phyloP scores from a whole-genome alignment of 1,139 yeast species.

The Scheffersomyces illinoinensis region DNA sequence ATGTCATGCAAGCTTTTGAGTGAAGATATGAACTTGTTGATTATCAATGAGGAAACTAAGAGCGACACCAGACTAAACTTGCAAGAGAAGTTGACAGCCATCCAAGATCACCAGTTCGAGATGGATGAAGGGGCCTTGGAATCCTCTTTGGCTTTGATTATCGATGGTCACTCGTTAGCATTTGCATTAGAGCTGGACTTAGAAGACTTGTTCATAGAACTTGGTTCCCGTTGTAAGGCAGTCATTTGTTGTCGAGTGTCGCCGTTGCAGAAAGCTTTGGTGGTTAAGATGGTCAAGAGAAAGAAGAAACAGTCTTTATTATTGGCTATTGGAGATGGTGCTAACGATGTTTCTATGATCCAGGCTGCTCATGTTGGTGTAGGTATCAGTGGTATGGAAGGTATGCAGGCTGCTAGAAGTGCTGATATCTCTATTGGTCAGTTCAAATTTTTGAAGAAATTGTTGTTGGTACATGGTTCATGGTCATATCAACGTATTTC shows the following conservation, averaged over 20 bases:
- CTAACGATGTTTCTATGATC: conserved; percentile 97
- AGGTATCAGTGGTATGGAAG: conserved; percentile 98
- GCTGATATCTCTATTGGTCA: conserved; percentile 98
- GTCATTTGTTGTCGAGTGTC: conserved; percentile 96
- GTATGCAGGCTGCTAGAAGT: conserved; percentile 98
- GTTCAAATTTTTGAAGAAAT: conserved; percentile 78
- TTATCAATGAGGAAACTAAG: conserved; percentile 82
- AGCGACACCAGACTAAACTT: conserved; percentile 74
- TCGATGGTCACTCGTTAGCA: conserved; percentile 89
- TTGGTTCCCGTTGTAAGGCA: conserved; percentile 89
- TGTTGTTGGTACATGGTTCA: conserved; percentile 90
- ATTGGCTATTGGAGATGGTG: conserved; percentile 97
- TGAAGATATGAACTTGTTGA: conserved; percentile 92
- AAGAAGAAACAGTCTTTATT: conserved; percentile 76
- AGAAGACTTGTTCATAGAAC: conserved; percentile 74
- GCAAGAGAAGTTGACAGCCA: conserved; percentile 72
- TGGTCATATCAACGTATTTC: conserved; percentile 97
- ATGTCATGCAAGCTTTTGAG: conserved; percentile 93
- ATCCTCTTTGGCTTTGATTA: conserved; percentile 77
- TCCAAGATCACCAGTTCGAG: conserved; percentile 65
- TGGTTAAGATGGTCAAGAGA: conserved; percentile 81
- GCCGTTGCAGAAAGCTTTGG: conserved; percentile 95
- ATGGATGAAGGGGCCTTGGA: conserved; percentile 61
- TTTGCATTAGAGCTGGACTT: conserved; percentile 81
- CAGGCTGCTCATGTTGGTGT: conserved; percentile 99